phyloP scores from a whole-genome alignment of 2,329 filamentous ascomycete genomes.

The Trichoderma harzianum region DNA sequence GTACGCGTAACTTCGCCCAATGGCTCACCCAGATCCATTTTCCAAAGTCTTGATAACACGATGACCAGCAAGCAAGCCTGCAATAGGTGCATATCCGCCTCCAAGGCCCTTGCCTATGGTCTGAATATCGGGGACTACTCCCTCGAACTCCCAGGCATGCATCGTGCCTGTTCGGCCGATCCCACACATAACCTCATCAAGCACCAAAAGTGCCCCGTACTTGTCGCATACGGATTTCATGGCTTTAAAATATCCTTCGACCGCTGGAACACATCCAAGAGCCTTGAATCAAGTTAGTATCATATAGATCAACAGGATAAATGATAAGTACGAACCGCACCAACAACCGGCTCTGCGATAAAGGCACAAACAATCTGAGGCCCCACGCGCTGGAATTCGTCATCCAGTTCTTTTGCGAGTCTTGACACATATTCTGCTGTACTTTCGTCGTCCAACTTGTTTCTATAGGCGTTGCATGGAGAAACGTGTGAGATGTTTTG shows the following conservation, averaged over 20 bases:
- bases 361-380: constrained; percentile 47
- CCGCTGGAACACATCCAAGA: constrained; percentile 49
- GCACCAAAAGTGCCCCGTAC: constrained; percentile 52
- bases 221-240: constrained; percentile 49
- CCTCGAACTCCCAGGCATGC: constrained; percentile 62
- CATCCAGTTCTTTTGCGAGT: constrained; percentile 44
- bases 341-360: constrained; percentile 48
- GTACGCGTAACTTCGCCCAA: no score
- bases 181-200: constrained; percentile 67
- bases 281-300: constrained; percentile 19
- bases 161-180: constrained; percentile 59
- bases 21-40: neutral
- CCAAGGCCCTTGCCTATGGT: constrained; percentile 65
- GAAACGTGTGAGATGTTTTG: neutral
- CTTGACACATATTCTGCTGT: constrained; percentile 34
- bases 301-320: constrained; percentile 13
- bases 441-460: constrained; percentile 7
- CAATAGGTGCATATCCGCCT: constrained; percentile 58
- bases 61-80: constrained; percentile 31
- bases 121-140: constrained; percentile 58
- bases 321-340: constrained; percentile 27
- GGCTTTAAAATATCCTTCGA: constrained; percentile 54
- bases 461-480: neutral
- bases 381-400: constrained; percentile 44
- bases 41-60: neutral